These are phyloP conservation scores for Eremochloa ophiuroides DNA, from an alignment of 176 grass and related monocot species.

Conservation along the genomic window DNA sequence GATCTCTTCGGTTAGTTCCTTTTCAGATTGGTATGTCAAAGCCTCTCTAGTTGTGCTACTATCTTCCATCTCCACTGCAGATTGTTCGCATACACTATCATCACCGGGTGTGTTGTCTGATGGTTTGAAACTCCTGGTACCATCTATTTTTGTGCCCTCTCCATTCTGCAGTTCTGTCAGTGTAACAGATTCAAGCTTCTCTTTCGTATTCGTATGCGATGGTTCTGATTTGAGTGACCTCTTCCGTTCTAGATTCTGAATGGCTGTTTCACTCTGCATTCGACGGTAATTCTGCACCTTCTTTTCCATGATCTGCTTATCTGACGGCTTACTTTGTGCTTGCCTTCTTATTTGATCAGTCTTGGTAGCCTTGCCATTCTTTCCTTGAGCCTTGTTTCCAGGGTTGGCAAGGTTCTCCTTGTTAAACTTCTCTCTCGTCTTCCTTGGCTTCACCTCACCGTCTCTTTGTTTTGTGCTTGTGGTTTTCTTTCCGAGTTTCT, in stretches of 20 bases:
- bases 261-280: background rate
- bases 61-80: background rate
- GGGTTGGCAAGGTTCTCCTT: constrained; percentile 21
- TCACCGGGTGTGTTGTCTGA: background rate
- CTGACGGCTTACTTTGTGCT: constrained; percentile 23
- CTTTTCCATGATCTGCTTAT: constrained; percentile 17
- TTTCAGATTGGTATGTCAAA: constrained; percentile 8
- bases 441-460: constrained; percentile 27
- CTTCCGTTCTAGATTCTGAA: constrained; percentile 16
- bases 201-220: background rate
- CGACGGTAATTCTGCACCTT: constrained; percentile 8
- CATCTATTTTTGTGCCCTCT: background rate
- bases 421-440: constrained; percentile 25
- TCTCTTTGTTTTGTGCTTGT: constrained; percentile 21
- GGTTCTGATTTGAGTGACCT: constrained; percentile 20
- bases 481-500: constrained; percentile 8
- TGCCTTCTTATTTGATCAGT: constrained; percentile 20
- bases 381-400: constrained; percentile 14
- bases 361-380: constrained; percentile 15
- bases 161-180: background rate
- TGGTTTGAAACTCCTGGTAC: background rate
- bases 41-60: background rate
- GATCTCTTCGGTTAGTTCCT: constrained; percentile 9
- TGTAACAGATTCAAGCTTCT: background rate
- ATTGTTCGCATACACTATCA: background rate